phyloP scores from a whole-genome alignment of 2,329 filamentous ascomycete genomes.

The Colletotrichum tamarilloi region DNA sequence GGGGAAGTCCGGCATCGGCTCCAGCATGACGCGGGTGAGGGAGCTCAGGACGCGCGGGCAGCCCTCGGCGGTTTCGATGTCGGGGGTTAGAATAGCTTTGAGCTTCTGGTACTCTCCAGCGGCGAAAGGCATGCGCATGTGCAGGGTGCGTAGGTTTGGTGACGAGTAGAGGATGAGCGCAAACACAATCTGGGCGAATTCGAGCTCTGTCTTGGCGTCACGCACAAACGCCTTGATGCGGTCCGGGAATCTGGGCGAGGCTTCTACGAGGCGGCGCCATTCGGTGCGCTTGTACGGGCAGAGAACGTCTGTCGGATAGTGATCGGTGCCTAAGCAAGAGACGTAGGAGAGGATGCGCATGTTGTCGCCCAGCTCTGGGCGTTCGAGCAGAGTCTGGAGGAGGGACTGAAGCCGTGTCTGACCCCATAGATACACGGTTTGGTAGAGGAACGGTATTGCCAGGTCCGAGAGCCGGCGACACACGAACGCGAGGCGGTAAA shows the following conservation, averaged over 20 bases:
- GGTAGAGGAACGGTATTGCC: constrained; percentile 29
- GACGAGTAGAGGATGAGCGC: constrained; percentile 33
- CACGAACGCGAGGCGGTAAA: constrained; percentile 29
- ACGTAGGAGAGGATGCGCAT: constrained; percentile 34
- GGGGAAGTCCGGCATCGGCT: constrained; percentile 34
- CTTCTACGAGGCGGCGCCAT: constrained; percentile 27
- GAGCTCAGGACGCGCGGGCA: constrained; percentile 29
- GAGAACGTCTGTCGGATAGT: constrained; percentile 30
- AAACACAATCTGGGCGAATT: constrained; percentile 32
- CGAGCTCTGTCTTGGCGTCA: constrained; percentile 25
- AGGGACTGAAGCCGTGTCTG: constrained; percentile 32
- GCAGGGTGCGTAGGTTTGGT: constrained; percentile 23
- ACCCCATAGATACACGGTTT: constrained; percentile 32
- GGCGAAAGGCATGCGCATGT: constrained; percentile 35
- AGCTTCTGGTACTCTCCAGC: constrained; percentile 34
- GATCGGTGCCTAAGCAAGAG: constrained; percentile 29
- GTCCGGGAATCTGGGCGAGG: constrained; percentile 19
- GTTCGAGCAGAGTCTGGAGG: constrained; percentile 32
- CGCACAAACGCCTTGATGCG: constrained; percentile 27
- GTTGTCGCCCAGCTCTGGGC: constrained; percentile 28
- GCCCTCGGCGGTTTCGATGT: constrained; percentile 28
- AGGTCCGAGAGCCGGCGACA: constrained; percentile 29
- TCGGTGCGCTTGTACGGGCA: constrained; percentile 32
- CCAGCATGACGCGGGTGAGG: constrained; percentile 33
- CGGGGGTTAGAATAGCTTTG: constrained; percentile 30